These are phyloP conservation scores for Cladosporium sp. DNA, from an alignment of 2,329 filamentous ascomycete species.

Conservation along the genomic window DNA sequence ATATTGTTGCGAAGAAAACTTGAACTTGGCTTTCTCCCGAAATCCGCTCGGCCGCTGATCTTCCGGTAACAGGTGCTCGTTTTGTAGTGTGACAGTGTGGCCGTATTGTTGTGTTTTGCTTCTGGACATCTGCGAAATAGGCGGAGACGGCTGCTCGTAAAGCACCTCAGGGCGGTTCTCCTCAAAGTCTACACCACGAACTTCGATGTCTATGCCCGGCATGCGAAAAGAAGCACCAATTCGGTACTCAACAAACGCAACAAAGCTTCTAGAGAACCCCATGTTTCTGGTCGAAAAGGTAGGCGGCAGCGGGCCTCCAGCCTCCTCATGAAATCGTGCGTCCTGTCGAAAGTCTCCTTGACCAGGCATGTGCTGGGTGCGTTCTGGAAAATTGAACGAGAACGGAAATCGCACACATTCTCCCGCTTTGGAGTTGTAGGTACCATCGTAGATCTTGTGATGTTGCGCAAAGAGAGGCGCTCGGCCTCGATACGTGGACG, in stretches of 20 bases:
- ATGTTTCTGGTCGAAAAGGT: neutral
- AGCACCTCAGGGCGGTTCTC: neutral
- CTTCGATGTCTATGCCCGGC: slow-evolving; percentile 11
- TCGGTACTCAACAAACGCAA: slow-evolving; percentile 12
- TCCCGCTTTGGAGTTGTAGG: neutral
- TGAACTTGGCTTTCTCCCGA: slow-evolving; percentile 21
- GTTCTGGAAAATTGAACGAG: slow-evolving; percentile 9
- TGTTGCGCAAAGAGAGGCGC: slow-evolving; percentile 9
- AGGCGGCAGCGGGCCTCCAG: slow-evolving; percentile 11
- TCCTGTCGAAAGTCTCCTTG: slow-evolving; percentile 3
- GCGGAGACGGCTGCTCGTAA: slow-evolving; percentile 12
- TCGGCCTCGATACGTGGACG: slow-evolving; percentile 13
- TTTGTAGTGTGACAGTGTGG: slow-evolving; percentile 14
- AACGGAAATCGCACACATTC: slow-evolving; percentile 7
- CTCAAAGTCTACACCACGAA: neutral
- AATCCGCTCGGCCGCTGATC: slow-evolving; percentile 18
- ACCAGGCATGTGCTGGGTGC: neutral
- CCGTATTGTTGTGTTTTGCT: neutral
- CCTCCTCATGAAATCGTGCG: slow-evolving; percentile 1
- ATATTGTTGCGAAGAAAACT: slow-evolving; percentile 19
- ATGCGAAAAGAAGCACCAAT: slow-evolving; percentile 3
- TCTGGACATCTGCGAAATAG: neutral
- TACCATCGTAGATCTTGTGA: slow-evolving; percentile 9
- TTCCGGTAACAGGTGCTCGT: slow-evolving; percentile 19
- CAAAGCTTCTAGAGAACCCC: neutral